Evolutionary conservation across 129 eudicot species (phyloP), one percentile per base, ranked within the genome.

Genomic region (Oenanthe sinensis): DNA sequence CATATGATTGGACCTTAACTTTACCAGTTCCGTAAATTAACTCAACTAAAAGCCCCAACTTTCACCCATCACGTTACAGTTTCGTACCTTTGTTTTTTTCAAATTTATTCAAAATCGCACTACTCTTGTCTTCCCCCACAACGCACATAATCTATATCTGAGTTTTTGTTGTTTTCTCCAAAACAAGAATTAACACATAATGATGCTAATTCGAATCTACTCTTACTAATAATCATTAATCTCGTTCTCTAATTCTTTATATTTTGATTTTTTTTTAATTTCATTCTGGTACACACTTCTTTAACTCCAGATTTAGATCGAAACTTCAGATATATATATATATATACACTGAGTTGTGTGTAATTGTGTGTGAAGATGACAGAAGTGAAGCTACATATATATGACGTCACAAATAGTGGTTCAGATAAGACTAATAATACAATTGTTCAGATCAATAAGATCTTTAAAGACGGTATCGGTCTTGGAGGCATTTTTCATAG

Each of bases 401-500:
- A 94, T 78, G 98, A 94, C 63, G 96, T 94, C 69, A 94, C 98
- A 55, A 94, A 94, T 75, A 94, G 97, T 42, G 93, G 89, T 45
- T 91, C 92, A 15, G 98, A 94, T 40, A 87, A 91, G 84, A 91
- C 98, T 50, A 94, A 94, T 89, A 91, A 82, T 89, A 90, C 98
- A 0, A 91, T 94, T 83, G 20, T 91, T 86, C 92, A 94, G 86
- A 94, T 94, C 91, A 94, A 94, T 83, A 88, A 84, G 91, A 85
- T 94, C 84, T 94, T 94, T 84, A 94, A 94, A 83, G 98, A 94
- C 77, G 93, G 93, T 68, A 91, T 94, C 72, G 98, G 97, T 44
- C 86, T 94, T 47, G 98, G 98, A 49, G 97, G 97, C 77, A 91
- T 94, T 81, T 94, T 94, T 28, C 98, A 94, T 81, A 88, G 93